These are phyloP conservation scores for Ilex paraguariensis DNA, from an alignment of 305 asterid genomes.

Conservation along the genomic window DNA sequence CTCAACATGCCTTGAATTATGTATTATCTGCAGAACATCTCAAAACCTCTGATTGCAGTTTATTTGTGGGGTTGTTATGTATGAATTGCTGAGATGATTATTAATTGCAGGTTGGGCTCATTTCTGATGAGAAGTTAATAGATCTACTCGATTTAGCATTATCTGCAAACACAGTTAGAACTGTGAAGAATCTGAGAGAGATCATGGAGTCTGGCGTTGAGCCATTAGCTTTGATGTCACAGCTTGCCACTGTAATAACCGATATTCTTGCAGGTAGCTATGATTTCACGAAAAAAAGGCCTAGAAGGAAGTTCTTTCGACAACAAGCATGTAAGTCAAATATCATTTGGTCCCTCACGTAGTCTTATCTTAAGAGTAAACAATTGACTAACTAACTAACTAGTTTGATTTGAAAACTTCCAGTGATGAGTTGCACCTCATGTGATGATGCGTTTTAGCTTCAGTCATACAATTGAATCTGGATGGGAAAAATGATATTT, in stretches of 20 bases:
- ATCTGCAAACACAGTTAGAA: constrained; percentile 93
- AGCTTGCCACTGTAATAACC: constrained; percentile 93
- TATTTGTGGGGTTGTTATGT: background rate
- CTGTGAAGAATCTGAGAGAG: constrained; percentile 91
- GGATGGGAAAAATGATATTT: too few relatives aligned
- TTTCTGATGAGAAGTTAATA: constrained; percentile 85
- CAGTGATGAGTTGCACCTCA: background rate
- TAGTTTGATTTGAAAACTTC: too few relatives aligned
- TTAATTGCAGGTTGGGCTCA: constrained; percentile 69
- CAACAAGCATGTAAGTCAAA: constrained; percentile 55
- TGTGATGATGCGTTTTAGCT: background rate
- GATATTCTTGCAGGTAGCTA: constrained; percentile 97
- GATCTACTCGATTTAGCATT: constrained; percentile 92
- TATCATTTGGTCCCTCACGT: constrained; percentile 10
- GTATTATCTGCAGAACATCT: background rate
- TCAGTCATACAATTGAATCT: too few relatives aligned
- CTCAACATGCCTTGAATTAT: too few relatives aligned
- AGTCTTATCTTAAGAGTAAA: too few relatives aligned
- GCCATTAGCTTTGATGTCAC: constrained; percentile 94
- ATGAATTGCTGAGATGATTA: background rate
- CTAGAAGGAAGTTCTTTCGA: constrained; percentile 79
- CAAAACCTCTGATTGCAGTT: background rate
- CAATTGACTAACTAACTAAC: too few relatives aligned
- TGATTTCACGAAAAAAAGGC: constrained; percentile 56
- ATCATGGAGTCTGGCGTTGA: constrained; percentile 95